These are phyloP conservation scores for Cornus florida DNA, from an alignment of 148 eudicot genomes.

Conservation along the genomic window DNA sequence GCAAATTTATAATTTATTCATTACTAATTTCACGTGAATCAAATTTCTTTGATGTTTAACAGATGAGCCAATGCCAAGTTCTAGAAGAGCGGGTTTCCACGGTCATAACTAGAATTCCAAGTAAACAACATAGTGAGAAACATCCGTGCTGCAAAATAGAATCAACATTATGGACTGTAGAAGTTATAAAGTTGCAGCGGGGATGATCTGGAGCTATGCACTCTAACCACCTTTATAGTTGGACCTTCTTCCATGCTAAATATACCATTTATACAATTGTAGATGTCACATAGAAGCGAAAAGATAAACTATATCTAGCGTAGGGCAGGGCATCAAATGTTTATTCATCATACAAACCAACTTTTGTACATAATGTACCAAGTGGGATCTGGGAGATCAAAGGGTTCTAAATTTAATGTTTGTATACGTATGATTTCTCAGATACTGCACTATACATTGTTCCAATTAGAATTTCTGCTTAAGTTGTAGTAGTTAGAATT, in stretches of 20 bases:
- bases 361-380: conserved; percentile 3
- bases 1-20: neutral
- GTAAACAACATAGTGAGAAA: neutral
- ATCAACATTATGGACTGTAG: neutral
- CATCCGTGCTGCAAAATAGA: neutral
- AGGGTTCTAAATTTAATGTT: neutral
- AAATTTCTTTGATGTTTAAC: conserved; percentile 13
- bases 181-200: neutral
- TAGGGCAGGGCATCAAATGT: conserved; percentile 2
- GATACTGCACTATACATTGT: neutral
- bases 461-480: neutral
- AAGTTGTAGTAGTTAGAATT: too few relatives aligned
- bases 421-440: neutral
- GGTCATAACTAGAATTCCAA: conserved; percentile 7
- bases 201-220: neutral
- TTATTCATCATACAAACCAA: neutral
- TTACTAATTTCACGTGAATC: neutral
- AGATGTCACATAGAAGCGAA: neutral
- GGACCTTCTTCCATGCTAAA: neutral
- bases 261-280: conserved; percentile 1
- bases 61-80: conserved; percentile 21
- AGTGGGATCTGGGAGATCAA: neutral
- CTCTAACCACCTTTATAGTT: neutral
- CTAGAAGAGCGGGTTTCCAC: conserved; percentile 17
- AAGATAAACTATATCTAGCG: neutral